phyloP scores from a whole-genome alignment of 805 yeast genomes.

The Saccharomycopsis synnaedendra region DNA sequence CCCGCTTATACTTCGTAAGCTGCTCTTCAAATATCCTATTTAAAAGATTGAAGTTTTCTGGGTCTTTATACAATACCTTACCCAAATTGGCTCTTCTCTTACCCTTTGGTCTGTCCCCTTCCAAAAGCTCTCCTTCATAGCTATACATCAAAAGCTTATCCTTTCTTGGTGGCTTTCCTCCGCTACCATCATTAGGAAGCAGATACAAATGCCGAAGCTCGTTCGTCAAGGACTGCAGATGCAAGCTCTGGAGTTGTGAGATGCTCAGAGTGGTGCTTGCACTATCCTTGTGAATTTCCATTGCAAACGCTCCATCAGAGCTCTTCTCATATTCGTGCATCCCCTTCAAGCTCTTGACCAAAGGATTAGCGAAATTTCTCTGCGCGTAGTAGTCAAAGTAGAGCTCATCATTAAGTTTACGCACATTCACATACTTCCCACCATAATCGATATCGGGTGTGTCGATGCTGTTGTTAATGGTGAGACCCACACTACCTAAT shows the following conservation, averaged over 20 bases:
- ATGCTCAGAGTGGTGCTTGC: conserved; percentile 1
- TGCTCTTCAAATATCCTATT: conserved; percentile 6
- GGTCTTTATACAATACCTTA: conserved; percentile 5
- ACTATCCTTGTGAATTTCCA: neutral
- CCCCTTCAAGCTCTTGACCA: conserved; percentile 6
- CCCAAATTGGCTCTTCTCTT: conserved; percentile 6
- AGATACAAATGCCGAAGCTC: conserved; percentile 13
- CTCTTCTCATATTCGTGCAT: conserved; percentile 6
- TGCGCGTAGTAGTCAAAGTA: conserved; percentile 12
- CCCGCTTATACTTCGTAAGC: neutral
- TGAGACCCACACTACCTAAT: conserved; percentile 1
- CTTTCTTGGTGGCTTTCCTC: conserved; percentile 1
- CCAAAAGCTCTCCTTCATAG: conserved; percentile 10
- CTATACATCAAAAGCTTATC: conserved; percentile 13
- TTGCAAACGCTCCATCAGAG: neutral
- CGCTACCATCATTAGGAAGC: neutral
- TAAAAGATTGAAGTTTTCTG: conserved; percentile 11
- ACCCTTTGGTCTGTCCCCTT: neutral
- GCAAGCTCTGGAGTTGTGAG: conserved; percentile 8
- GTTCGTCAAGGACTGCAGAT: conserved; percentile 10
- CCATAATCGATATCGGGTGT: conserved; percentile 1
- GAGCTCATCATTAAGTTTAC: conserved; percentile 14
- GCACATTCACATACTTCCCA: conserved; percentile 4
- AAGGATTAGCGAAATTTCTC: conserved; percentile 13
- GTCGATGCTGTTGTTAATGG: neutral